Percentiles rank a stretch among this genome's conserved stretches.
Conservation (phyloP, 1,284 basidiomycete species). For the Irpex sp. region DNA sequence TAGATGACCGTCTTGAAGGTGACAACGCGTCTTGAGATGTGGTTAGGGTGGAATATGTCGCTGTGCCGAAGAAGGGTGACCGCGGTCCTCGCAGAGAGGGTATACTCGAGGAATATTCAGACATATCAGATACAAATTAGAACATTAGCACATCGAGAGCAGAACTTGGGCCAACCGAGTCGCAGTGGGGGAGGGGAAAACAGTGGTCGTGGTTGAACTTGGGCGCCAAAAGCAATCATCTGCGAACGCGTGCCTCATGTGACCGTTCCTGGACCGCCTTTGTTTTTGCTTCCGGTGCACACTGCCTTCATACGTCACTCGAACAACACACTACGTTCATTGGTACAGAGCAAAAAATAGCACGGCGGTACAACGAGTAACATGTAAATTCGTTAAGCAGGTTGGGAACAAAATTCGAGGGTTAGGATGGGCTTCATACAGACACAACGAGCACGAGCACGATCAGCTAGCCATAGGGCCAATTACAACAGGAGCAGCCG, state of each 20-base stretch:
- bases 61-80: constrained; percentile 47
- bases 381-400: neutral
- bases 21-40: constrained; percentile 38
- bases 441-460: neutral
- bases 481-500: neutral
- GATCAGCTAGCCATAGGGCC: neutral
- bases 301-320: too few species aligned
- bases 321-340: too few species aligned
- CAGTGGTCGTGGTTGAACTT: neutral
- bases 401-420: neutral
- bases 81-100: constrained; percentile 33
- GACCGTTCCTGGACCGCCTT: neutral
- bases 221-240: constrained; percentile 2
- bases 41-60: constrained; percentile 45
- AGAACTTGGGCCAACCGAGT: neutral
- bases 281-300: neutral
- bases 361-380: neutral
- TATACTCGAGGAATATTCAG: constrained; percentile 10
- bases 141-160: constrained; percentile 4
- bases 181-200: neutral
- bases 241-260: neutral
- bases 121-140: constrained; percentile 5
- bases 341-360: neutral
- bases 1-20: constrained; percentile 38
- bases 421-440: neutral